Base-by-base conservation (phyloP, 805 yeast genomes). In the Sugiyamaella chiloensis region DNA sequence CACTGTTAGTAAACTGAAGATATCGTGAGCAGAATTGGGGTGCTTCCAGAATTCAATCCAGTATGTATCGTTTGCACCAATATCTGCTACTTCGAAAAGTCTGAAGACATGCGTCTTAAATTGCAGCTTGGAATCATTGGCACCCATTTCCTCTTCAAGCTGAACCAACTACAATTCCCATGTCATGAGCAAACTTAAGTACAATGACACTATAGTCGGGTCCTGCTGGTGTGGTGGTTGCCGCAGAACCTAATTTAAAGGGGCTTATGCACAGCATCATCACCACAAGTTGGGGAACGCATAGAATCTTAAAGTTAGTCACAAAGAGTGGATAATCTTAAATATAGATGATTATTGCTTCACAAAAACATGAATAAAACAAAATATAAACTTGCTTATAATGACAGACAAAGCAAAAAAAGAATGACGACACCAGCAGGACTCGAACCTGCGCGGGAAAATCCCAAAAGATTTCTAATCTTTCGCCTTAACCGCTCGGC, bases 111-210 rank as follows among this genome's bases (percentile, higher is more conserved):
- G 87, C 58, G 75, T 75, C 60, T 78, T 80, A 63, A 79, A 76
- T 46, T 71, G 69, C 31, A 78, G 67, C 59, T 75, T 83, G 20
- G 90, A 85, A 48, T 85, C 91, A n/a, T 83, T 70, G 26, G 83
- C 76, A 35, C 84, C 89, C 95, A 87, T 87, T n/a, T n/a, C n/a
- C n/a, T n/a, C n/a, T n/a, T 19, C 14, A 23, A 35, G 40, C 8
- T 39, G 41, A 34, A 34, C n/a, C n/a, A n/a, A n/a, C n/a, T n/a
- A n/a, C n/a, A n/a, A n/a, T n/a, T n/a, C n/a, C n/a, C n/a, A n/a
- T n/a, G n/a, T n/a, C n/a, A n/a, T n/a, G n/a, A n/a, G n/a, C n/a
- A n/a, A n/a, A n/a, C n/a, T n/a, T n/a, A 20, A 19, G 20, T n/a
- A 17, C 46, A 16, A 29, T 30, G 7, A 42, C 24, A 5, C 8